Percentiles rank a stretch among this genome's conserved stretches.
phyloP scores from a whole-genome alignment of 2,329 filamentous ascomycete species.

The Fusarium pseudonygamai region DNA sequence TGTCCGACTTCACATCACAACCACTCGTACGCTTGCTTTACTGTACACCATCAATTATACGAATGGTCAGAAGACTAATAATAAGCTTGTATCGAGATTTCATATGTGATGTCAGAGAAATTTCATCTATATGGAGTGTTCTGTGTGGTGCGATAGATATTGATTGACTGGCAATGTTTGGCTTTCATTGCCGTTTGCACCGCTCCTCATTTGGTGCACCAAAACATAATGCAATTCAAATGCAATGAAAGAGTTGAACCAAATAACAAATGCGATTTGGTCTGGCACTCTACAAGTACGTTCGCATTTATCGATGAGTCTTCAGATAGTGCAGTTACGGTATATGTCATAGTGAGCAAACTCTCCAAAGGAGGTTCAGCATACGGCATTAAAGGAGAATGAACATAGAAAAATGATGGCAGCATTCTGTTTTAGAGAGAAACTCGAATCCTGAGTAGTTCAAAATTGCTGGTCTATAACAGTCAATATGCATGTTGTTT shows the following conservation, averaged over 20 bases:
- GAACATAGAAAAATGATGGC: background rate
- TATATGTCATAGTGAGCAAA: background rate
- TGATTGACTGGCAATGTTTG: too few relatives aligned
- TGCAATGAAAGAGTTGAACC: too few relatives aligned
- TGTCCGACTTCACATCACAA: background rate
- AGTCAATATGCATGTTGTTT: background rate
- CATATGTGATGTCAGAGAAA: rapidly evolving
- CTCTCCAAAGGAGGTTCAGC: background rate
- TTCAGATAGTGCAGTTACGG: too few relatives aligned
- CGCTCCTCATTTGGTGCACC: background rate
- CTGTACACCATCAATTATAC: background rate
- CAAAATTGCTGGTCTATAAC: rapidly evolving
- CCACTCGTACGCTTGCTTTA: background rate
- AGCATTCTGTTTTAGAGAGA: background rate
- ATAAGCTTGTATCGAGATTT: background rate
- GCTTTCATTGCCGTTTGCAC: background rate
- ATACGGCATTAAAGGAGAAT: too few relatives aligned
- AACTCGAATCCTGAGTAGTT: background rate
- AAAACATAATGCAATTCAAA: too few relatives aligned
- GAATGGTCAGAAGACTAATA: background rate
- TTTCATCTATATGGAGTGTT: background rate
- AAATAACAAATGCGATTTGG: rapidly evolving
- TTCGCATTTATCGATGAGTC: too few relatives aligned
- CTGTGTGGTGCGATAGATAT: background rate
- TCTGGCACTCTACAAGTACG: too few relatives aligned